Evolutionary conservation across 2,329 filamentous ascomycete species (phyloP), one percentile per base, ranked within the genome.

Genomic region (Aspergillus vadensis): DNA sequence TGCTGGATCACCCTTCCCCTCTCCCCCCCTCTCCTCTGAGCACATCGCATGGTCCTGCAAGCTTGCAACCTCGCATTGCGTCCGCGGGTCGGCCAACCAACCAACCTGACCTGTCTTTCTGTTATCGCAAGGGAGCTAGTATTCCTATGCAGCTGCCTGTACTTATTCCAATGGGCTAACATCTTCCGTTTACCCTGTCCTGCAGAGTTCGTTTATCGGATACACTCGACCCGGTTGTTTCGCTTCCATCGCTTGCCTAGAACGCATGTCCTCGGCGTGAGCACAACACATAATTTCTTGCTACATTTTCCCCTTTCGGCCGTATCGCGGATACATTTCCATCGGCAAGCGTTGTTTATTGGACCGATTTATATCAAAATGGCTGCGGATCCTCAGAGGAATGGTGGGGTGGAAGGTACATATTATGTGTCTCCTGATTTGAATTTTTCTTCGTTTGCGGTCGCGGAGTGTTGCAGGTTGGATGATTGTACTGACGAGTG

Each of bases 341-440:
- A 36, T 5, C 4, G 32, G 32, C 32, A 36, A 36, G 32, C 32
- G 32, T 36, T 36, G 32, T 36, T 14, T 14, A 14, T 36, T 5
- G 12, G 32, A 2, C 5, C 27, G 9, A 30, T 30, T 30, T 0
- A 30, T 17, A 50, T 57, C 19, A 32, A 32, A 7, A 69, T 68
- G 67, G 62, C 66, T 25, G 57, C 65, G 41, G 63, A 67, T 43
- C 38, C 30, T 25, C 60, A 57, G 21, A 36, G 57, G 30, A 54
- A 58, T 53, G 51, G 49, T 32, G 61, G 17, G 32, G 17, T 63
- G 30, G 59, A 68, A 43, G 61, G 64, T 67, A 67, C 15, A 14
- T 14, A 36, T 36, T 14, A 6, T 6, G 2, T 36, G 5, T 14
- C 32, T 36, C 38, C 32, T 9, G 32, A 19, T 57, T 6, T 15